phyloP scores from a whole-genome alignment of 768 basidiomycete genomes.

The Austroboletus festivus region DNA sequence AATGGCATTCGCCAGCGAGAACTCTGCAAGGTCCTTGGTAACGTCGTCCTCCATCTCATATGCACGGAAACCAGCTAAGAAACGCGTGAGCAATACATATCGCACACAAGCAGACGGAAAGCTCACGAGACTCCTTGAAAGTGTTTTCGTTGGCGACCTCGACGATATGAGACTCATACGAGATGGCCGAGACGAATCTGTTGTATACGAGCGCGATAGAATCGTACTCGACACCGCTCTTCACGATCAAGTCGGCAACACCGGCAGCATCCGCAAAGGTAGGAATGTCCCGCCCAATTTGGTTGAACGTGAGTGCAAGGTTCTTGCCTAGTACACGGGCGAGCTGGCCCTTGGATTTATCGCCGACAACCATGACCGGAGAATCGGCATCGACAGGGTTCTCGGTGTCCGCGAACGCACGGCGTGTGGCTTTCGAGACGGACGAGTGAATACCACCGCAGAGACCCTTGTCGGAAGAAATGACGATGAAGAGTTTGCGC shows the following conservation, averaged over 20 bases:
- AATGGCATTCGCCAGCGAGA: constrained; percentile 94
- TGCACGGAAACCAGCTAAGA: constrained; percentile 78
- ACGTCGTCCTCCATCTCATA: constrained; percentile 99
- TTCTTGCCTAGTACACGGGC: constrained; percentile 60
- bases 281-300: constrained; percentile 95
- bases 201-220: constrained; percentile 79
- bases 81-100: constrained; percentile 1
- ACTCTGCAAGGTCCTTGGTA: constrained; percentile 90
- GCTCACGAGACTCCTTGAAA: constrained; percentile 77
- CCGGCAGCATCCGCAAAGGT: constrained; percentile 95
- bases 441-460: constrained; percentile 99
- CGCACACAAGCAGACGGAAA: background rate
- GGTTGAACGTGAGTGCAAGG: constrained; percentile 88
- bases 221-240: constrained; percentile 84
- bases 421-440: constrained; percentile 85
- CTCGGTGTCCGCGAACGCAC: constrained; percentile 54
- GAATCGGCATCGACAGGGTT: constrained; percentile 54
- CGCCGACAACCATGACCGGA: constrained; percentile 84
- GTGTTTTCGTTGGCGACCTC: constrained; percentile 80
- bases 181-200: constrained; percentile 84
- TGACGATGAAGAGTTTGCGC: constrained; percentile 86
- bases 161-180: constrained; percentile 76
- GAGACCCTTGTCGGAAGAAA: constrained; percentile 98
- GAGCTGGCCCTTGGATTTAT: constrained; percentile 96
- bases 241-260: constrained; percentile 89